Evolutionary conservation across 306 rosid genomes (phyloP), one percentile per base, ranked within the genome.

Genomic region (Citrullus mucosospermus): DNA sequence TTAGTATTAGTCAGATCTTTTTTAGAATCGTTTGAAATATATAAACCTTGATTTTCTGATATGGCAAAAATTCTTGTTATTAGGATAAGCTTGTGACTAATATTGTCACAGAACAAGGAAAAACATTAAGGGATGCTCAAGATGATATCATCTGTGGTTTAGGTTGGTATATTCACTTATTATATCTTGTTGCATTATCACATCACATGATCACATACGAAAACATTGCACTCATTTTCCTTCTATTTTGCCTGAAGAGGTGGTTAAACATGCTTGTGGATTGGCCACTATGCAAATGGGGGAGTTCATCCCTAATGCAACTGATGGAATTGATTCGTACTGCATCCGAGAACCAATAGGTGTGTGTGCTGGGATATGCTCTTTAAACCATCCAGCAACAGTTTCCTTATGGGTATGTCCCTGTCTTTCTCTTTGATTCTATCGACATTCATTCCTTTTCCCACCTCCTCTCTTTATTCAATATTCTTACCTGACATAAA

Each of bases 331-430:
- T 78, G 95, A 90, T 84, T 87, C 86, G 38, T 90, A 81, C 85
- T 75, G 85, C 89, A 88, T 92, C 60, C 84, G 91, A 81, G 97
- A 90, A 78, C 97, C 97, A 41, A 90, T 90, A 53, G 97, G 97
- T 71, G 93, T 92, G 82, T 92, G 97, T 88, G 95, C 91, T 20
- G 97, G 97, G 76, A 88, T 92, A 72, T 92, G 93, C 80, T 85
- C 95, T 39, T 57, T 85, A 71, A 87, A 92, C 83, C 87, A 82
- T 83, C 85, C 97, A 46, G 91, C 90, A 70, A 82, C 74, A 71
- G 77, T 85, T 73, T 87, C 91, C 66, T 82, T 92, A 84, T 92
- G 95, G 97, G 97, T 92, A 87, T 55, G 90, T 50, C 80, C 82
- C 78, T 76, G 30, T 30, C 55, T 72, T 17, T 56, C 43, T 74